These are phyloP conservation scores for Garcia nutans DNA, from an alignment of 345 rosid species.

Conservation along the genomic window DNA sequence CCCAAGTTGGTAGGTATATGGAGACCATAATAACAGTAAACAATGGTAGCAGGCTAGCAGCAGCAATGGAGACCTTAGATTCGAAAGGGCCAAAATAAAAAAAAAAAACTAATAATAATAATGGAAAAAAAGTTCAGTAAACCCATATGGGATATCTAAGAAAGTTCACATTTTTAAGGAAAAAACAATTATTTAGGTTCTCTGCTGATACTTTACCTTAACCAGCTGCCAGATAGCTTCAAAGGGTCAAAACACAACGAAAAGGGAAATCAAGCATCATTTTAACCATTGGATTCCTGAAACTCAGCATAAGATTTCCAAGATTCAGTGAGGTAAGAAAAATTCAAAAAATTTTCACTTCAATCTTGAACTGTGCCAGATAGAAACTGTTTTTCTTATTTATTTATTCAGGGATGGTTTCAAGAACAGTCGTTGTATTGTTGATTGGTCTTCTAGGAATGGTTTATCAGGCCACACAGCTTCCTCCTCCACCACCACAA, in stretches of 20 bases:
- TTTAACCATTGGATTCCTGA: slow-evolving; percentile 1
- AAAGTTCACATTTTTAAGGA: slow-evolving; percentile 6
- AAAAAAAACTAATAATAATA: background rate
- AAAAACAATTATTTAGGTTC: background rate
- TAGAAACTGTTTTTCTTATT: slow-evolving; percentile 12
- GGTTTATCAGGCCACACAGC: slow-evolving; percentile 38
- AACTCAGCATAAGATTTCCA: background rate
- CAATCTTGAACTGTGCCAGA: background rate
- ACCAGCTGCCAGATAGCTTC: background rate
- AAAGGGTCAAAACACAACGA: background rate
- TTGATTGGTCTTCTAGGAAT: slow-evolving; percentile 39
- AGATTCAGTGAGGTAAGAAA: slow-evolving; percentile 13
- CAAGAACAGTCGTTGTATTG: slow-evolving; percentile 27
- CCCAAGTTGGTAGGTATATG: no score
- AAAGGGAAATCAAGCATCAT: background rate
- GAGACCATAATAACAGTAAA: no score
- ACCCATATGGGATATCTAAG: slow-evolving; percentile 5
- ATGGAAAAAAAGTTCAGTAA: background rate
- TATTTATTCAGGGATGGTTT: slow-evolving; percentile 20
- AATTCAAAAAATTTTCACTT: background rate
- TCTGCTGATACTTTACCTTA: background rate
- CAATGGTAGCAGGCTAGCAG: no score
- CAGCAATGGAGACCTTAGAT: no score
- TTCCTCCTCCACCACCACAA: slow-evolving; percentile 30
- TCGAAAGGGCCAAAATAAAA: background rate